A percentile compares a stretch with the other conserved stretches of the same genome.
phyloP scores from a whole-genome alignment of 345 rosid genomes.

The Viola odorata region DNA sequence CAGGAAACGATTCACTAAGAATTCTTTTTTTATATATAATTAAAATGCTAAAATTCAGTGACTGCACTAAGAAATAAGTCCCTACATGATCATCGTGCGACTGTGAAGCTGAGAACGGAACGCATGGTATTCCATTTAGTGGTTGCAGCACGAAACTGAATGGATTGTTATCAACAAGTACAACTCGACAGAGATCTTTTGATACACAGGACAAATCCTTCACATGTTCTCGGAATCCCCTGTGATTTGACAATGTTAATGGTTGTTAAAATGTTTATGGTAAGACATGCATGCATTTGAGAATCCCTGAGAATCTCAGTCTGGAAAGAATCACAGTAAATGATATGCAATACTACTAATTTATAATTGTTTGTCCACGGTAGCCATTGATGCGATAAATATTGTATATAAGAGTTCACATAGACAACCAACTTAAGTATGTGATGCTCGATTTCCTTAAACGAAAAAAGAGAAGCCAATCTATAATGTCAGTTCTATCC shows the following conservation, averaged over 20 bases:
- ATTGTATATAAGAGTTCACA: no score
- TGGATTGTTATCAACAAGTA: conserved; percentile 92
- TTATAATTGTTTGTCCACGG: no score
- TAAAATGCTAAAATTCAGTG: neutral
- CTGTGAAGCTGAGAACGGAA: conserved; percentile 78
- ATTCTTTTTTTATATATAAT: no score
- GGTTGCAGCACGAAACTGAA: conserved; percentile 94
- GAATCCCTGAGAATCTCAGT: neutral
- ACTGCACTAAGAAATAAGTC: neutral
- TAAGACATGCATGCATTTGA: neutral
- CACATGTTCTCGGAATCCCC: conserved; percentile 80
- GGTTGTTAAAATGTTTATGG: neutral
- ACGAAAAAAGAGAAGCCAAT: no score
- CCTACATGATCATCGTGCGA: conserved; percentile 71
- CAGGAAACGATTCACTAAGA: neutral
- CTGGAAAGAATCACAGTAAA: no score
- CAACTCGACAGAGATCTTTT: conserved; percentile 43
- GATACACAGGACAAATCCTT: conserved; percentile 58
- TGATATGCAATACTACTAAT: no score
- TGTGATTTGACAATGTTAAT: conserved; percentile 18
- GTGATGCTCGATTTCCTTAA: no score
- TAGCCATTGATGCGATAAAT: no score
- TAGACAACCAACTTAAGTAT: no score
- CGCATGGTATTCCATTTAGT: conserved; percentile 17
- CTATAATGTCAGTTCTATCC: no score